phyloP scores from a whole-genome alignment of 179 eudicot species.

The Beta macrorhiza region DNA sequence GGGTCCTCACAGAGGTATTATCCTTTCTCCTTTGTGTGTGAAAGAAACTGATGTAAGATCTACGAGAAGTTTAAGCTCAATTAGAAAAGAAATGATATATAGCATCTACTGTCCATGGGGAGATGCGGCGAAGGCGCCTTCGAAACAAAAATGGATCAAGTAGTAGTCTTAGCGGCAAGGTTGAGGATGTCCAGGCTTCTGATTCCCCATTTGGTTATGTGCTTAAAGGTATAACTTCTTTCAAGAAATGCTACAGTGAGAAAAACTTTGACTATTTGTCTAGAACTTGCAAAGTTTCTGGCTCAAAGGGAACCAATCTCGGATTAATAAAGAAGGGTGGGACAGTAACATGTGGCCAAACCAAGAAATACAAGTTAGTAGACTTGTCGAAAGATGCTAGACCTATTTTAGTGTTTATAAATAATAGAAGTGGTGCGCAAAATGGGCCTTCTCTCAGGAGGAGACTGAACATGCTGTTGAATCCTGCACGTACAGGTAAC shows the following conservation, averaged over 20 bases:
- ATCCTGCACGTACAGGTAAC: slow-evolving; percentile 71
- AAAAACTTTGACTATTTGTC: slow-evolving; percentile 40
- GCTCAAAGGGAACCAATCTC: slow-evolving; percentile 33
- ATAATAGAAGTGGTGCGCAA: slow-evolving; percentile 81
- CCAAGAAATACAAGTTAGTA: slow-evolving; percentile 54
- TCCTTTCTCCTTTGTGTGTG: slow-evolving; percentile 77
- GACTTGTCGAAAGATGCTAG: slow-evolving; percentile 73
- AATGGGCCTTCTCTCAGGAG: slow-evolving; percentile 70
- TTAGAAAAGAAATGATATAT: slow-evolving; percentile 48
- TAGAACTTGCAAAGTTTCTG: slow-evolving; percentile 34
- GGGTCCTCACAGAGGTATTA: slow-evolving; percentile 66
- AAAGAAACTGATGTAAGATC: slow-evolving; percentile 57
- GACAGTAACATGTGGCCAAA: slow-evolving; percentile 41
- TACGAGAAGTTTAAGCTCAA: slow-evolving; percentile 43
- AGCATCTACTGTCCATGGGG: slow-evolving; percentile 44
- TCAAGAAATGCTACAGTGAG: slow-evolving; percentile 52
- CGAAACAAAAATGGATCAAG: slow-evolving; percentile 51
- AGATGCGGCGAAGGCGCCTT: slow-evolving; percentile 61
- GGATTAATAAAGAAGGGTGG: slow-evolving; percentile 43
- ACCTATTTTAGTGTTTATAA: slow-evolving; percentile 76
- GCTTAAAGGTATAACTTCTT: slow-evolving; percentile 49
- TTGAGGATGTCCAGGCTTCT: slow-evolving; percentile 44
- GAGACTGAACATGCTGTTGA: slow-evolving; percentile 74
- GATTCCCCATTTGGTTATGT: slow-evolving; percentile 43
- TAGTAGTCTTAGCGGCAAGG: slow-evolving; percentile 47